Conservation (phyloP, 2,329 filamentous ascomycete genomes). For the Epicoccum nigrum region DNA sequence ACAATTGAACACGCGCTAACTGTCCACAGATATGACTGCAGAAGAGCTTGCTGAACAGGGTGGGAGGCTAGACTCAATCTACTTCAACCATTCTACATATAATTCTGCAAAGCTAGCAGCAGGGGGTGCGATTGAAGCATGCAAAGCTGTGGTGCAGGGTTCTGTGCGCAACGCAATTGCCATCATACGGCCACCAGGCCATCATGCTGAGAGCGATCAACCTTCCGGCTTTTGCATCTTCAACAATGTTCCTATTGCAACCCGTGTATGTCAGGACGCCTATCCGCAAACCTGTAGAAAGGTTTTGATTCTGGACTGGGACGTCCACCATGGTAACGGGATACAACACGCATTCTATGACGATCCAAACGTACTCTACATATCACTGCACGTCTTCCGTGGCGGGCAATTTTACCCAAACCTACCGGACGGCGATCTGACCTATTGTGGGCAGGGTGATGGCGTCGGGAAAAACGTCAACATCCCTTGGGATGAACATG, state of each 20-base stretch:
- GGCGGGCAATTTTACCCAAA: conserved; percentile 85
- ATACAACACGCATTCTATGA: conserved; percentile 96
- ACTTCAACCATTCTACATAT: conserved; percentile 77
- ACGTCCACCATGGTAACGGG: conserved; percentile 82
- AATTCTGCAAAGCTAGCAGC: conserved; percentile 82
- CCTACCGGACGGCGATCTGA: conserved; percentile 62
- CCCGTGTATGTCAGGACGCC: conserved; percentile 82
- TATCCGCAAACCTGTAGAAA: conserved; percentile 84
- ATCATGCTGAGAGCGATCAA: conserved; percentile 86
- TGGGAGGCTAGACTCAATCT: conserved; percentile 53
- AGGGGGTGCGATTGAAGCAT: conserved; percentile 94
- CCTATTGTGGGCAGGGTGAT: conserved; percentile 63
- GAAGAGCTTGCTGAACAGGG: conserved; percentile 67
- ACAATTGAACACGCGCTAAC: conserved; percentile 22
- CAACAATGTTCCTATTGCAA: conserved; percentile 94
- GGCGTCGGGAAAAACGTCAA: conserved; percentile 71
- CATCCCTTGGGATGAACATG: conserved; percentile 70
- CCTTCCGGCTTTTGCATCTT: conserved; percentile 97
- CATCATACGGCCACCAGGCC: conserved; percentile 91
- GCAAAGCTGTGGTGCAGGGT: conserved; percentile 83
- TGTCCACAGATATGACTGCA: conserved; percentile 49
- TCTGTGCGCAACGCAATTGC: conserved; percentile 94
- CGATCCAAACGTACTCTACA: conserved; percentile 93
- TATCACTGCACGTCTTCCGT: conserved; percentile 89
- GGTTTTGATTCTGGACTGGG: conserved; percentile 91